These are phyloP conservation scores for Solanum hybrid DNA, from an alignment of 305 asterid species.

Conservation along the genomic window DNA sequence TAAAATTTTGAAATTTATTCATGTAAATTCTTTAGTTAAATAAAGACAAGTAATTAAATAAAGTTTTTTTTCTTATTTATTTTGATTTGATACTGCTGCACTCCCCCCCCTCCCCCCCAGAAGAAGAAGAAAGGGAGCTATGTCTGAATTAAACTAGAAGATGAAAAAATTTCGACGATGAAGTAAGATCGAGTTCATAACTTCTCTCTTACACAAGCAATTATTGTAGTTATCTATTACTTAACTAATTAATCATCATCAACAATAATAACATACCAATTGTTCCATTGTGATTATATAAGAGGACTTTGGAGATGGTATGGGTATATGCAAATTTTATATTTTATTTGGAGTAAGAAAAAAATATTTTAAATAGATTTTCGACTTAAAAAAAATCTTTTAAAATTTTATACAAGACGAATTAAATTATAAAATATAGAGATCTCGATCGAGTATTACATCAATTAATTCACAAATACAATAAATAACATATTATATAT, in stretches of 20 bases:
- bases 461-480: not conserved
- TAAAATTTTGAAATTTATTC: not conserved
- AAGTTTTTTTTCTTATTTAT: not conserved
- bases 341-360: not conserved
- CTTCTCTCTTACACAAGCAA: not conserved
- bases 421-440: not conserved
- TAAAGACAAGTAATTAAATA: not conserved
- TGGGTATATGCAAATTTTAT: not conserved
- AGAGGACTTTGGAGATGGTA: not conserved
- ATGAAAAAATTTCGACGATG: rapidly evolving
- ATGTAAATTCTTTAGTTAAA: not conserved
- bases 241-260: not conserved
- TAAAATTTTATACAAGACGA: not conserved
- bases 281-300: not conserved
- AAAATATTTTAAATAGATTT: not conserved
- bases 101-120: not conserved
- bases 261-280: not conserved
- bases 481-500: not conserved
- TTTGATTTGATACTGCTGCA: no score
- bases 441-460: rapidly evolving
- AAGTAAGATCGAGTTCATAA: not conserved
- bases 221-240: not conserved
- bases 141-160: not conserved
- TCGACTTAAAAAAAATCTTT: rapidly evolving
- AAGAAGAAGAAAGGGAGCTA: not conserved